Evolutionary conservation across 345 rosid species (phyloP).

Genomic region (Gossypium stocksii): DNA sequence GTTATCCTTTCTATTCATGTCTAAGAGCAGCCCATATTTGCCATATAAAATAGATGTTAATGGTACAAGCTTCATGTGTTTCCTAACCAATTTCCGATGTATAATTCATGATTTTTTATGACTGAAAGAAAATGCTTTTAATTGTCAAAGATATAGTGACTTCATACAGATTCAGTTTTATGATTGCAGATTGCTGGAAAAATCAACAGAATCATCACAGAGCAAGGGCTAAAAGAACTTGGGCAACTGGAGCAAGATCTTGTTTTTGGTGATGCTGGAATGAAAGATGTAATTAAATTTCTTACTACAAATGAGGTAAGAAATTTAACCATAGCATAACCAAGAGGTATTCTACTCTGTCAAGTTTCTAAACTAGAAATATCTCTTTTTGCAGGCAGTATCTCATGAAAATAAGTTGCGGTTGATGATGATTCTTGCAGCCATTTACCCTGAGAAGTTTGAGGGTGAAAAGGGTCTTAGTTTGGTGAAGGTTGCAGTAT

Average conservation of each 20-base stretch:
- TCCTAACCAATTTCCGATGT: conserved; percentile 6
- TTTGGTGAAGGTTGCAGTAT: conserved; percentile 70
- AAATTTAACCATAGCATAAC: conserved; percentile 5
- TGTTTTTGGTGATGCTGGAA: conserved; percentile 98
- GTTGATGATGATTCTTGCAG: conserved; percentile 86
- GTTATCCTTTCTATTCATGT: background rate
- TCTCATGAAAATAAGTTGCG: conserved; percentile 94
- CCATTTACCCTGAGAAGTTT: conserved; percentile 90
- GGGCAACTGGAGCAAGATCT: conserved; percentile 98
- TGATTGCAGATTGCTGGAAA: conserved; percentile 85
- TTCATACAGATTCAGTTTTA: conserved; percentile 24
- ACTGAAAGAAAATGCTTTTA: background rate
- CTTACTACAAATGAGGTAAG: conserved; percentile 73
- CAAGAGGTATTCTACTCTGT: conserved; percentile 5
- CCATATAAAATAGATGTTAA: background rate
- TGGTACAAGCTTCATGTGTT: background rate
- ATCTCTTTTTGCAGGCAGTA: conserved; percentile 59
- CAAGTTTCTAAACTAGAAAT: conserved; percentile 9
- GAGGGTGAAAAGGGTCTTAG: conserved; percentile 87
- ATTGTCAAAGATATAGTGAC: background rate
- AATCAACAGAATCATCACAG: conserved; percentile 74
- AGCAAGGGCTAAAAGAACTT: conserved; percentile 74
- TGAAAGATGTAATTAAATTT: conserved; percentile 82
- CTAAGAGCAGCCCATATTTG: conserved; percentile 5
- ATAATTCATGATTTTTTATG: background rate